Evolutionary conservation across 2,329 filamentous ascomycete species (phyloP).

Genomic region (Raffaelea ambrosiae): DNA sequence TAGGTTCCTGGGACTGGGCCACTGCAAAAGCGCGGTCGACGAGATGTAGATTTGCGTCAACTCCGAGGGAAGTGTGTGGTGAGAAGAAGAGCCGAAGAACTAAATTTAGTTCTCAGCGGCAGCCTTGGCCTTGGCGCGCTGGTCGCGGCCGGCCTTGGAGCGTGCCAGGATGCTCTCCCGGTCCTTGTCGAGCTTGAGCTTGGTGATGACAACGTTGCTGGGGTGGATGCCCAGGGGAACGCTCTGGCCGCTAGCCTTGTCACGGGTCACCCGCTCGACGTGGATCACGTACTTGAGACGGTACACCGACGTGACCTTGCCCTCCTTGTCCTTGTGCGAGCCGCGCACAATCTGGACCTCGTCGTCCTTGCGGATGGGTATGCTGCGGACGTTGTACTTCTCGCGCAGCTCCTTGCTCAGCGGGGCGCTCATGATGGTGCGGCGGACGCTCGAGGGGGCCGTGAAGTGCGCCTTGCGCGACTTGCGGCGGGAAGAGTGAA

Average conservation of each 20-base stretch:
- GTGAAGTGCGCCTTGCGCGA: conserved; percentile 97
- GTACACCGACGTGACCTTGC: conserved; percentile 97
- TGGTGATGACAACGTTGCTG: conserved; percentile 96
- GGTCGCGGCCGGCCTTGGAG: conserved; percentile 73
- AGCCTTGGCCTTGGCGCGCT: conserved; percentile 62
- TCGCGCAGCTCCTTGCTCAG: conserved; percentile 95
- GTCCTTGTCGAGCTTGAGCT: conserved; percentile 97
- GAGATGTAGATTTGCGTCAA: no score
- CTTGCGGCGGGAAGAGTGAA: conserved; percentile 90
- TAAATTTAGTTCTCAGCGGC: conserved; percentile 35
- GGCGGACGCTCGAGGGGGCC: conserved; percentile 88
- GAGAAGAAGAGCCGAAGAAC: no score
- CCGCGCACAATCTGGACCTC: conserved; percentile 90
- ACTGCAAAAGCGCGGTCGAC: no score
- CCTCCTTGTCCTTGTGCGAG: conserved; percentile 93
- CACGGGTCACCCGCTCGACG: conserved; percentile 91
- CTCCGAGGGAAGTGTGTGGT: no score
- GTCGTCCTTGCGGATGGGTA: conserved; percentile 96
- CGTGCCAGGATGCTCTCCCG: conserved; percentile 81
- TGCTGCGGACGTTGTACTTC: conserved; percentile 97
- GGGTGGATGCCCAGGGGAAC: conserved; percentile 92
- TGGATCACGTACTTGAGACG: conserved; percentile 97
- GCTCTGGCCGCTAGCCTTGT: conserved; percentile 95
- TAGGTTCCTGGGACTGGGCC: no score
- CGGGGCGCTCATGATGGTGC: conserved; percentile 93